Conservation (phyloP, 148 eudicot species). For the Persicaria maculosa region DNA sequence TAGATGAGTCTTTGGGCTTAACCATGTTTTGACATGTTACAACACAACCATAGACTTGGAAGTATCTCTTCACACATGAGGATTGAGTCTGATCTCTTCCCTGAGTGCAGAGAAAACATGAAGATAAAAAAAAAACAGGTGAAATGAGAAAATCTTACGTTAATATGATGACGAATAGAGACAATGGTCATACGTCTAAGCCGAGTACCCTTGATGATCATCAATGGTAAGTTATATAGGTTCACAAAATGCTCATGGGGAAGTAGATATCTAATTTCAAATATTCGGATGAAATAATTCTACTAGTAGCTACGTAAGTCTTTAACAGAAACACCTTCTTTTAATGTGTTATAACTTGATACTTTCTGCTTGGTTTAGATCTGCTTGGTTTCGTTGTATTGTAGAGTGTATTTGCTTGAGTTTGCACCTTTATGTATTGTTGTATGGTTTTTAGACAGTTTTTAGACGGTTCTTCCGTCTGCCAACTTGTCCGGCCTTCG, state of each 20-base stretch:
- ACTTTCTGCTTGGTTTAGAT: too few relatives aligned
- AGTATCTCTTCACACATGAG: slow-evolving; percentile 46
- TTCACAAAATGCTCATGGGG: neutral
- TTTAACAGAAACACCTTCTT: neutral
- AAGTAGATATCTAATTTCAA: neutral
- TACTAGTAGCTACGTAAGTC: neutral
- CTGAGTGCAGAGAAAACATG: slow-evolving; percentile 23
- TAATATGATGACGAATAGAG: too few relatives aligned
- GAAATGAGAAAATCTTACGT: neutral
- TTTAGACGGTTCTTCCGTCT: too few relatives aligned
- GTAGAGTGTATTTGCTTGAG: too few relatives aligned
- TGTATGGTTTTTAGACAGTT: too few relatives aligned
- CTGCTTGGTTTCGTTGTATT: too few relatives aligned
- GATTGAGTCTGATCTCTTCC: slow-evolving; percentile 32
- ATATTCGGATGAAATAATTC: neutral
- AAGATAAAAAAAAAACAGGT: neutral
- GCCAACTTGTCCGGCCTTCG: too few relatives aligned
- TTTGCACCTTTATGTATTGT: too few relatives aligned
- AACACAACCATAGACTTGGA: slow-evolving; percentile 92
- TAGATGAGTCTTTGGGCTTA: slow-evolving; percentile 48
- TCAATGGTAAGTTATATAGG: neutral
- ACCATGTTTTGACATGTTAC: slow-evolving; percentile 89
- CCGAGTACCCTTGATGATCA: neutral
- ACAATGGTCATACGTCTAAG: neutral
- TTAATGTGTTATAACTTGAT: too few relatives aligned